These are phyloP conservation scores for Boletus huronensis DNA, from an alignment of 768 basidiomycete genomes.

Conservation along the genomic window DNA sequence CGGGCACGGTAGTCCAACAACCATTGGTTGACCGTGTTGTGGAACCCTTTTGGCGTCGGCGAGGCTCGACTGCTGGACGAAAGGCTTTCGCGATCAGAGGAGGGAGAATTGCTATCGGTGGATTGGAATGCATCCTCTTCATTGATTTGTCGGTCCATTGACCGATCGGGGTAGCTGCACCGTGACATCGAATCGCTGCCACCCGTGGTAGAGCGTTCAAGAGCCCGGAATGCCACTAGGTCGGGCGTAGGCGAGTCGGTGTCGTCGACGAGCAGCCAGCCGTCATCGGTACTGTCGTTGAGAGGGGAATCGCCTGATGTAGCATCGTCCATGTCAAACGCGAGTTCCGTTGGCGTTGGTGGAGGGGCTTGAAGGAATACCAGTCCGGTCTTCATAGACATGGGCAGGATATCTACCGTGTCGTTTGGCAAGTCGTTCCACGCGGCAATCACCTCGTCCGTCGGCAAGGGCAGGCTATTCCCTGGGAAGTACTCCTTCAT, in stretches of 20 bases:
- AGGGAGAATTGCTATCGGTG: neutral
- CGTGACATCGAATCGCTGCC: neutral
- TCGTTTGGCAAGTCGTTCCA: constrained; percentile 29
- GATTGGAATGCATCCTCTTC: neutral
- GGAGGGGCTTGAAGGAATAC: constrained; percentile 15
- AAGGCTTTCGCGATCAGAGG: constrained; percentile 12
- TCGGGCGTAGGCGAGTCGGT: neutral
- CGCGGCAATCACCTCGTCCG: constrained; percentile 11
- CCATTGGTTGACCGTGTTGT: constrained; percentile 17
- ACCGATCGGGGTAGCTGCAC: neutral
- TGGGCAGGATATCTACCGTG: constrained; percentile 9
- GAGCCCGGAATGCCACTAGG: neutral
- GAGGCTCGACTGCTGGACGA: constrained; percentile 1
- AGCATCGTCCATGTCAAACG: constrained; percentile 2
- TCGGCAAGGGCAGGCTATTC: constrained; percentile 16
- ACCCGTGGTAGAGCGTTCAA: neutral
- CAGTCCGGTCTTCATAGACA: constrained; percentile 1
- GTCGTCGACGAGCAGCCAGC: constrained; percentile 1
- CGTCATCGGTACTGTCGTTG: neutral
- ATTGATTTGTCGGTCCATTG: neutral
- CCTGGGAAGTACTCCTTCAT: constrained; percentile 19
- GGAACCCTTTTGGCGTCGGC: constrained; percentile 10
- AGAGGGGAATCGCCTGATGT: neutral
- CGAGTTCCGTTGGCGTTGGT: constrained; percentile 13
- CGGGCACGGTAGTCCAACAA: constrained; percentile 19